A percentile compares a stretch with the other conserved stretches of the same genome.
These are phyloP conservation scores for Candida khao-thaluensis DNA, from an alignment of 805 yeast genomes.

Conservation along the genomic window DNA sequence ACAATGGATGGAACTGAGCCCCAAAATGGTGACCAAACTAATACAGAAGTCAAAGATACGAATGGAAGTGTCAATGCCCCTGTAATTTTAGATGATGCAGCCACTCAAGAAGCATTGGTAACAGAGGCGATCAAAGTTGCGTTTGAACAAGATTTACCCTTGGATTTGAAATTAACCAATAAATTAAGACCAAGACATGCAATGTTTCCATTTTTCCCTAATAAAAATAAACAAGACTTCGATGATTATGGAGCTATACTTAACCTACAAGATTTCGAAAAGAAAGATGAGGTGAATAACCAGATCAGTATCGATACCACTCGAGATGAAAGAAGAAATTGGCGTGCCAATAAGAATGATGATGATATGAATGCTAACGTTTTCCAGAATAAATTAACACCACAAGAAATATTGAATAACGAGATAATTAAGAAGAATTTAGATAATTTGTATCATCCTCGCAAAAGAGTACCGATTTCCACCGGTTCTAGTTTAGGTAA, in stretches of 20 bases:
- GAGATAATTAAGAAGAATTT: conserved; percentile 39
- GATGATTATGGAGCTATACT: conserved; percentile 90
- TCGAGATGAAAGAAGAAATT: conserved; percentile 30
- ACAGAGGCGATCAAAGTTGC: conserved; percentile 37
- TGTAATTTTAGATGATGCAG: conserved; percentile 28
- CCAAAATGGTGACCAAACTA: not conserved
- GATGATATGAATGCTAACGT: conserved; percentile 19
- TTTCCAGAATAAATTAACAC: conserved; percentile 34
- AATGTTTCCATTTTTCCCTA: conserved; percentile 73
- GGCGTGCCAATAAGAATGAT: conserved; percentile 23
- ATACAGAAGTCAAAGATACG: not conserved
- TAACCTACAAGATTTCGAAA: conserved; percentile 60
- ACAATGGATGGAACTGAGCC: conserved; percentile 16
- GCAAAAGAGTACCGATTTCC: conserved; percentile 34
- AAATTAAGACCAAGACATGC: conserved; percentile 51
- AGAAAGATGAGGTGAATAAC: conserved; percentile 49
- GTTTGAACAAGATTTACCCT: conserved; percentile 44
- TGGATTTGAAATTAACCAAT: conserved; percentile 50
- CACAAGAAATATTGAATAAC: conserved; percentile 43
- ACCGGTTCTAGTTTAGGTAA: conserved; percentile 20
- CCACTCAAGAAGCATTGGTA: conserved; percentile 41
- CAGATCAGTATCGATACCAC: conserved; percentile 39
- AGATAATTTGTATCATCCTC: conserved; percentile 55
- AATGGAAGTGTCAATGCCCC: conserved; percentile 5
- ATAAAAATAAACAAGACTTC: conserved; percentile 48